Evolutionary conservation across 2,329 filamentous ascomycete species (phyloP).

Genomic region (Eutypella sp.): DNA sequence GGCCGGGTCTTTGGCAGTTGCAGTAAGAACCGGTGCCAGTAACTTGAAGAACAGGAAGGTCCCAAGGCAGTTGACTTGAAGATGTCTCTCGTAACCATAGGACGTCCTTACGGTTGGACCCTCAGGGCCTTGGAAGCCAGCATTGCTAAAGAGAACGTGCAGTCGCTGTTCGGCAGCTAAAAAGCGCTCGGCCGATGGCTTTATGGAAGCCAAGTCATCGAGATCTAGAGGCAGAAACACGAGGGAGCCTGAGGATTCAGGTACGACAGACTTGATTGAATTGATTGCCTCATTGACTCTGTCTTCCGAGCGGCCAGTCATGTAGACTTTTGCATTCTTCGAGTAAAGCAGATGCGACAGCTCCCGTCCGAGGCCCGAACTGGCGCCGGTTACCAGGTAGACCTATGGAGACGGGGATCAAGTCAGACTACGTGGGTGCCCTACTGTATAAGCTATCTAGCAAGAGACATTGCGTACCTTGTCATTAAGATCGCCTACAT

Average conservation of each 20-base stretch:
- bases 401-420: neutral
- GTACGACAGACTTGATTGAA: neutral
- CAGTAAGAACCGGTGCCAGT: neutral
- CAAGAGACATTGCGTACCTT: no score
- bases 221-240: neutral
- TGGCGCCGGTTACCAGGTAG: neutral
- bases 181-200: constrained; percentile 1
- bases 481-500: no score
- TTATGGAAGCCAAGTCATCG: neutral
- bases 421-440: no score
- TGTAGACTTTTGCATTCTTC: neutral
- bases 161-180: constrained; percentile 1
- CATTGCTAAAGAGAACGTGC: constrained; percentile 5
- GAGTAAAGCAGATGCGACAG: neutral
- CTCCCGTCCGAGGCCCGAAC: neutral
- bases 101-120: neutral
- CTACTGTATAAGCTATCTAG: no score
- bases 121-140: neutral
- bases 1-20: neutral
- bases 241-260: neutral
- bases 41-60: constrained; percentile 1
- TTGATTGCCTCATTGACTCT: neutral
- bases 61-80: neutral
- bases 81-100: constrained; percentile 2
- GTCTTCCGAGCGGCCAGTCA: neutral